Conservation (phyloP, 2,329 filamentous ascomycete genomes). For the Hypocreales sp. region DNA sequence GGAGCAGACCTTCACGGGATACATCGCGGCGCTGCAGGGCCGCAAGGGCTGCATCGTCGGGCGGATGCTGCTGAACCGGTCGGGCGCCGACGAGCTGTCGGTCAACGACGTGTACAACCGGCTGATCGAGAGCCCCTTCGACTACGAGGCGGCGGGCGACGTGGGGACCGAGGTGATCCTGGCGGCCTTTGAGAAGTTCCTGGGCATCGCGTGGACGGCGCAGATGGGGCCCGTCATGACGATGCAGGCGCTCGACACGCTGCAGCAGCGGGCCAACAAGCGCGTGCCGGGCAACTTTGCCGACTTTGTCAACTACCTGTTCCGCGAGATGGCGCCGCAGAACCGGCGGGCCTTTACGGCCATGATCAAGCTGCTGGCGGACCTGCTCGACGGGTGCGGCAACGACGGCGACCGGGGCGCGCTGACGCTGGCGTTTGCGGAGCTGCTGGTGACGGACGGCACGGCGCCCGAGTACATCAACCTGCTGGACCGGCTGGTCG, state of each 20-base stretch:
- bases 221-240: conserved; percentile 78
- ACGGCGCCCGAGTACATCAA: conserved; percentile 75
- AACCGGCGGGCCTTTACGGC: conserved; percentile 66
- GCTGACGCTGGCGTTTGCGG: conserved; percentile 75
- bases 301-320: conserved; percentile 50
- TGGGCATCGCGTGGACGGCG: conserved; percentile 75
- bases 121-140: conserved; percentile 68
- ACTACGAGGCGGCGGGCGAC: conserved; percentile 60
- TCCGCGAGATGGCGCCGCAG: conserved; percentile 51
- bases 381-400: conserved; percentile 75
- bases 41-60: conserved; percentile 80
- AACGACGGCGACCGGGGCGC: conserved; percentile 86
- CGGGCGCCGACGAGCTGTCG: conserved; percentile 56
- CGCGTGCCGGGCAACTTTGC: conserved; percentile 58
- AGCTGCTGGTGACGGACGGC: conserved; percentile 65
- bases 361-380: conserved; percentile 72
- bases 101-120: conserved; percentile 88
- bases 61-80: conserved; percentile 55
- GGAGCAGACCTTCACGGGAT: conserved; percentile 75
- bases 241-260: conserved; percentile 49
- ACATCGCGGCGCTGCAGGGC: conserved; percentile 66
- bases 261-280: conserved; percentile 55
- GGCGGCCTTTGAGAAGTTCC: conserved; percentile 84
- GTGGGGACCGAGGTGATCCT: conserved; percentile 73
- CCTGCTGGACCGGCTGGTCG: conserved; percentile 72